Base-by-base conservation (phyloP, 805 yeast species). In the Starmerella stellata region DNA sequence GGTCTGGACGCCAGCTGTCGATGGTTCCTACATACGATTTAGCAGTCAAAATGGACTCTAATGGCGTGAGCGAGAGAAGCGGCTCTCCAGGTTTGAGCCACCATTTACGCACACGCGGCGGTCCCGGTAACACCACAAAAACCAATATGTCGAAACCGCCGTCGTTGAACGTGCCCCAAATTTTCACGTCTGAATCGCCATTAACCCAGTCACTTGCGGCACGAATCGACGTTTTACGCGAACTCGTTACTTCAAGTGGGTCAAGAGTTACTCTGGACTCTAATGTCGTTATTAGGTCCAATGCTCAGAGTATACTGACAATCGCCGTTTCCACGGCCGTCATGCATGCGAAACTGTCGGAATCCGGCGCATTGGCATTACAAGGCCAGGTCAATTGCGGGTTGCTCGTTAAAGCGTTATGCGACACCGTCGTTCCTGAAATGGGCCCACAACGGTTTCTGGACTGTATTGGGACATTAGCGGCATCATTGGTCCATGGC, bases 261-360 rank as follows among this genome's bases (percentile, higher is more conserved):
- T 36, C 38, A 13, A 35, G 46, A 39, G 39, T 41, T 16, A 39
- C 39, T 32, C 27, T 34, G 16, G 24, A 32, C 23, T 40, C 46
- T 19, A 38, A 36, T 4, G 25, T 20, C n/a, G 18, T 38, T 16
- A 39, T 40, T 4, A 34, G 34, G 11, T 23, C 38, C 37, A 41
- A 41, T 29, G 45, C 46, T 8, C 30, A 43, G 21, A 41, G 45
- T 33, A 36, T 41, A 8, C 30, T 43, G 18, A 23, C 44, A 33
- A 33, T 46, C 5, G 47, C 48, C 23, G 44, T 44, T 17, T 40
- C 48, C 8, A 41, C 48, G 4, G 48, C 47, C 9, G 44, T 40
- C 15, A 43, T 46, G 32, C 43, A 44, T 27, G 43, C 44, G 11
- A 41, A 43, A 31, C 45, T 43, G 9, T 24, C 31, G 19, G n/a